Evolutionary conservation across 345 rosid genomes (phyloP).

Genomic region (Citrus inodora): DNA sequence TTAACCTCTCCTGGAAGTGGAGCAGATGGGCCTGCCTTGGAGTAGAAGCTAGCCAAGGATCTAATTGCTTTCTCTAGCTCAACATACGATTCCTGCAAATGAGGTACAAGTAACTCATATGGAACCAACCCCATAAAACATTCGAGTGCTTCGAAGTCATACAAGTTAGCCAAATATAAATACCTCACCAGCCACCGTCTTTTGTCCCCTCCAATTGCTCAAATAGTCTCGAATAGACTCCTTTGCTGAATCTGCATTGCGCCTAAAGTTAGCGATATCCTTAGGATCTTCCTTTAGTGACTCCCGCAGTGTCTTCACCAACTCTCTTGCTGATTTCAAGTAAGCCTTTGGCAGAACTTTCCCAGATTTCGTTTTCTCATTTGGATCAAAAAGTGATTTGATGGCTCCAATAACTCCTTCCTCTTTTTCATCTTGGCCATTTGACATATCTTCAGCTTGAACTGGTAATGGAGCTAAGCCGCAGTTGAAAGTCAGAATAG

Average conservation of each 20-base stretch:
- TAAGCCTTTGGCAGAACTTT: slow-evolving; percentile 83
- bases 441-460: slow-evolving; percentile 33
- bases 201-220: slow-evolving; percentile 77
- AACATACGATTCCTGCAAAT: slow-evolving; percentile 70
- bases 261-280: slow-evolving; percentile 62
- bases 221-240: slow-evolving; percentile 81
- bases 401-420: slow-evolving; percentile 58
- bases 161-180: background rate
- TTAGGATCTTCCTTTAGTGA: slow-evolving; percentile 75
- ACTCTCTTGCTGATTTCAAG: slow-evolving; percentile 83
- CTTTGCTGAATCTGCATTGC: slow-evolving; percentile 90
- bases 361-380: slow-evolving; percentile 73
- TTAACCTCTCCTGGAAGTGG: slow-evolving; percentile 66
- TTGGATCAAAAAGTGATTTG: slow-evolving; percentile 68
- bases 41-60: slow-evolving; percentile 74
- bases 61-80: slow-evolving; percentile 76
- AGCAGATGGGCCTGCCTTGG: slow-evolving; percentile 87
- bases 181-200: slow-evolving; percentile 53
- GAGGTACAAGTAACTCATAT: background rate
- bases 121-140: background rate
- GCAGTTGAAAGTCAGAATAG: slow-evolving; percentile 28
- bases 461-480: slow-evolving; percentile 26
- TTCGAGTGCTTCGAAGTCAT: background rate
- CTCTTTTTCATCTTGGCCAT: slow-evolving; percentile 39
- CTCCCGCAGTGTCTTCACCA: slow-evolving; percentile 73